phyloP scores from a whole-genome alignment of 345 rosid genomes.

The Murraya paniculata region DNA sequence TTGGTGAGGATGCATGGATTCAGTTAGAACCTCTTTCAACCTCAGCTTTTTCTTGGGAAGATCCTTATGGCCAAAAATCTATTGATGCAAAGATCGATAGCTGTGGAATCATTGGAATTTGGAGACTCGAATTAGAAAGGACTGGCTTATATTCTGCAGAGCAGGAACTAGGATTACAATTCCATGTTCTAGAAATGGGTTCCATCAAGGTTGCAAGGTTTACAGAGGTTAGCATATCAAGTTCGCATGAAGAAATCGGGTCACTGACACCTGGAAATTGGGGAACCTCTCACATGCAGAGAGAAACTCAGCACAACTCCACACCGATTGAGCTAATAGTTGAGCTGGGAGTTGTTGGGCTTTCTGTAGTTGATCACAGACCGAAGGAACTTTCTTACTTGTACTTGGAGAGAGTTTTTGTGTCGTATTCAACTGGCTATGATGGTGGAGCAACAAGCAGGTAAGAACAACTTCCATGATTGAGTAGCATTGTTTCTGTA shows the following conservation, averaged over 20 bases:
- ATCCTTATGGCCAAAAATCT: slow-evolving; percentile 85
- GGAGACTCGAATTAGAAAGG: slow-evolving; percentile 66
- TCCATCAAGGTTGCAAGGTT: slow-evolving; percentile 70
- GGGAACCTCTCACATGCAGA: slow-evolving; percentile 43
- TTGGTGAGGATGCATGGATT: slow-evolving; percentile 75
- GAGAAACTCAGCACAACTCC: slow-evolving; percentile 31
- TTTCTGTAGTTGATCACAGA: slow-evolving; percentile 80
- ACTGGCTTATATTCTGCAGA: slow-evolving; percentile 43
- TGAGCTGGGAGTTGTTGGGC: slow-evolving; percentile 87
- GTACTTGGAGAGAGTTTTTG: slow-evolving; percentile 70
- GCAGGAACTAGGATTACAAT: slow-evolving; percentile 50
- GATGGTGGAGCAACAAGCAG: slow-evolving; percentile 94
- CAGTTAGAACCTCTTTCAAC: slow-evolving; percentile 69
- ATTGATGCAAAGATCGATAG: slow-evolving; percentile 64
- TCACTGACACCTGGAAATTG: slow-evolving; percentile 39
- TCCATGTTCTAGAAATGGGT: slow-evolving; percentile 66
- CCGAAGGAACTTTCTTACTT: slow-evolving; percentile 83
- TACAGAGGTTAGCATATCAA: slow-evolving; percentile 38
- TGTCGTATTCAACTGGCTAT: slow-evolving; percentile 89
- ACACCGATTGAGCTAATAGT: slow-evolving; percentile 73
- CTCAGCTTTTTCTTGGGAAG: slow-evolving; percentile 83
- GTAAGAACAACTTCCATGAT: slow-evolving; percentile 30
- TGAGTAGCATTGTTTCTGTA: background rate
- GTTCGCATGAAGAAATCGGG: slow-evolving; percentile 39
- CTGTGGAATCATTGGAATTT: slow-evolving; percentile 34